A percentile compares a stretch with the other conserved stretches of the same genome.
Evolutionary conservation across 768 basidiomycete genomes (phyloP).

Genomic region (Amanita polypyramis): DNA sequence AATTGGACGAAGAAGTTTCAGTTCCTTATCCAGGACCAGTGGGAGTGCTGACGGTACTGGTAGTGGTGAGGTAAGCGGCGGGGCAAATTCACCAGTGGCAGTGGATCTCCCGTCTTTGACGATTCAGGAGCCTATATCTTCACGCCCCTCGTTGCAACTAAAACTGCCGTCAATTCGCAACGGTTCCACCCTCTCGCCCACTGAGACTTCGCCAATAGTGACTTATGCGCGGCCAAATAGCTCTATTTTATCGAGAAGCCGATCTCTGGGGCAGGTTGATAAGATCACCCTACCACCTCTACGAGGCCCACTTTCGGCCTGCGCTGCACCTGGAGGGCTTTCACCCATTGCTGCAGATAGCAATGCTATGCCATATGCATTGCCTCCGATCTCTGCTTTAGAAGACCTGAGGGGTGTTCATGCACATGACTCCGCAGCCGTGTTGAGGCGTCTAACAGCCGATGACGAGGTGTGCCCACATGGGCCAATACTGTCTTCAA

Average conservation of each 20-base stretch:
- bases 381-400: slow-evolving; percentile 62
- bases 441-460: slow-evolving; percentile 50
- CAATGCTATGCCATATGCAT: slow-evolving; percentile 29
- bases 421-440: slow-evolving; percentile 51
- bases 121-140: slow-evolving; percentile 3
- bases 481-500: slow-evolving; percentile 6
- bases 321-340: slow-evolving; percentile 15
- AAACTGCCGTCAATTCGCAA: slow-evolving; percentile 5
- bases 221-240: slow-evolving; percentile 1
- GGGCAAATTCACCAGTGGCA: slow-evolving; percentile 3
- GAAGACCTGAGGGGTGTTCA: slow-evolving; percentile 48
- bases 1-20: slow-evolving; percentile 5
- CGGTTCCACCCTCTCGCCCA: not conserved
- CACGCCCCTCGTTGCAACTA: slow-evolving; percentile 7
- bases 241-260: slow-evolving; percentile 3
- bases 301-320: slow-evolving; percentile 16
- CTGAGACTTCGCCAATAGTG: slow-evolving; percentile 8
- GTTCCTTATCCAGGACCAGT: slow-evolving; percentile 4
- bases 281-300: slow-evolving; percentile 32
- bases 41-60: slow-evolving; percentile 2
- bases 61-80: slow-evolving; percentile 1
- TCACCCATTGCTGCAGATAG: not conserved
- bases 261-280: slow-evolving; percentile 3
- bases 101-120: slow-evolving; percentile 17
- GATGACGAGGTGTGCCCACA: slow-evolving; percentile 31